Percentiles rank a stretch among this genome's conserved stretches.
Conservation (phyloP, 2,329 filamentous ascomycete species). For the Pleomassaria siparia region DNA sequence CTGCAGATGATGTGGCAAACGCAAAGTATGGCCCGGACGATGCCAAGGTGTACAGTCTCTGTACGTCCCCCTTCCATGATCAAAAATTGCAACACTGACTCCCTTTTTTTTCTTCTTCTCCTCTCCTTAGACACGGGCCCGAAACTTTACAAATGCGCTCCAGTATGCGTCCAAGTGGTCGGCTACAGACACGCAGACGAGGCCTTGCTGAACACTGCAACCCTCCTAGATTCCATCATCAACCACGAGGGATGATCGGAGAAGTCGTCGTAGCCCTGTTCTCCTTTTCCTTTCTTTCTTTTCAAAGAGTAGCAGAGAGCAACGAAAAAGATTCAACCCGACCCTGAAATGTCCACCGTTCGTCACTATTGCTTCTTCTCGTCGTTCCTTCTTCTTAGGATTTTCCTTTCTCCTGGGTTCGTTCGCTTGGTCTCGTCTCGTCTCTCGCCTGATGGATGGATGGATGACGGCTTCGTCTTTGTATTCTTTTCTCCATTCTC, state of each 20-base stretch:
- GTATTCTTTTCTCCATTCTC: too few relatives aligned
- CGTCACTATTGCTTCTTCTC: too few relatives aligned
- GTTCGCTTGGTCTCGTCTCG: too few relatives aligned
- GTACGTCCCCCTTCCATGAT: slow-evolving; percentile 1
- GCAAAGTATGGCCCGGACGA: slow-evolving; percentile 9
- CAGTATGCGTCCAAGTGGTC: slow-evolving; percentile 5
- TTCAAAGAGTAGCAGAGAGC: neutral
- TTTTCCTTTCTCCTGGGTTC: too few relatives aligned
- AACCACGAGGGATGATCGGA: neutral
- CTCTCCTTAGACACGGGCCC: slow-evolving; percentile 11
- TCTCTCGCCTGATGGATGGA: too few relatives aligned
- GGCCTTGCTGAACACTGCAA: neutral
- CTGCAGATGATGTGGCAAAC: slow-evolving; percentile 5
- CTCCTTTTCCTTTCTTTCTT: too few relatives aligned
- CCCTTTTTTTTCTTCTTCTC: neutral
- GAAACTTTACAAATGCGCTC: slow-evolving; percentile 4
- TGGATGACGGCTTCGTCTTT: too few relatives aligned
- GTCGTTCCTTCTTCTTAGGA: too few relatives aligned
- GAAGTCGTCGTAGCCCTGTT: neutral
- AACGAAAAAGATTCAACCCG: too few relatives aligned
- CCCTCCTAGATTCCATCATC: slow-evolving; percentile 6
- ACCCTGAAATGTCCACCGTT: too few relatives aligned
- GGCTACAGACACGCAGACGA: slow-evolving; percentile 8
- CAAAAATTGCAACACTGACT: neutral
- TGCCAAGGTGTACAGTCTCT: slow-evolving; percentile 6